A percentile compares a stretch with the other conserved stretches of the same genome.
These are phyloP conservation scores for Incumbomyces lentus DNA, from an alignment of 2,329 filamentous ascomycete genomes.

Conservation along the genomic window DNA sequence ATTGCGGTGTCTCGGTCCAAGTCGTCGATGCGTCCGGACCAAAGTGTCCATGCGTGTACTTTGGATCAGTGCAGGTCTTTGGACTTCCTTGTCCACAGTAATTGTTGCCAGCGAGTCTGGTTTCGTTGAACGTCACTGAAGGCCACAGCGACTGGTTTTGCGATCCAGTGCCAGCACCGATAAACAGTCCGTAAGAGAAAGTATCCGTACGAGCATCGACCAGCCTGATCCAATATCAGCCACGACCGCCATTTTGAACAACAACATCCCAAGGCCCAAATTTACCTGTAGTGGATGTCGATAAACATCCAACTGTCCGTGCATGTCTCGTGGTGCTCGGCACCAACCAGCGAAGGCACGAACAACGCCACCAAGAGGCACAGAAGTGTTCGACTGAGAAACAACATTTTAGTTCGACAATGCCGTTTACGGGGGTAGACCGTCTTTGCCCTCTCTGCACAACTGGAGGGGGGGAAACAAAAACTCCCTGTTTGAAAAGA, in stretches of 20 bases:
- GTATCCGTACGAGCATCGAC: constrained; percentile 29
- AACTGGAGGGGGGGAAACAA: too few relatives aligned
- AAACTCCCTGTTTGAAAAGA: too few relatives aligned
- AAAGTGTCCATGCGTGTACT: constrained; percentile 15
- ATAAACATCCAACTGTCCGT: constrained; percentile 2
- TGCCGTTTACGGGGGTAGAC: too few relatives aligned
- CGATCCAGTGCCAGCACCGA: constrained; percentile 32
- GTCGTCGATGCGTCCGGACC: constrained; percentile 12
- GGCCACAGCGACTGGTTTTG: constrained; percentile 38
- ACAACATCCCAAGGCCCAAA: background rate
- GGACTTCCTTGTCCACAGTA: constrained; percentile 30
- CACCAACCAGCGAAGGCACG: background rate
- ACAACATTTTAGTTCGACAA: too few relatives aligned
- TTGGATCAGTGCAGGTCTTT: constrained; percentile 7
- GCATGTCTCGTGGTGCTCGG: constrained; percentile 1
- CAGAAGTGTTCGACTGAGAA: too few relatives aligned
- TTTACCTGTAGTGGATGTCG: constrained; percentile 7
- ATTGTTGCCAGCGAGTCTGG: constrained; percentile 26
- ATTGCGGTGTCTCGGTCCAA: constrained; percentile 23
- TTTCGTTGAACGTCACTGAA: constrained; percentile 33
- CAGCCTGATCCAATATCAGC: constrained; percentile 17
- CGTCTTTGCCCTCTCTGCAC: too few relatives aligned
- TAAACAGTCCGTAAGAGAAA: constrained; percentile 37
- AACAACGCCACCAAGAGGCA: too few relatives aligned
- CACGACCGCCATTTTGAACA: background rate